phyloP scores from a whole-genome alignment of 2,329 filamentous ascomycete genomes.

The Diaporthe longicolla region DNA sequence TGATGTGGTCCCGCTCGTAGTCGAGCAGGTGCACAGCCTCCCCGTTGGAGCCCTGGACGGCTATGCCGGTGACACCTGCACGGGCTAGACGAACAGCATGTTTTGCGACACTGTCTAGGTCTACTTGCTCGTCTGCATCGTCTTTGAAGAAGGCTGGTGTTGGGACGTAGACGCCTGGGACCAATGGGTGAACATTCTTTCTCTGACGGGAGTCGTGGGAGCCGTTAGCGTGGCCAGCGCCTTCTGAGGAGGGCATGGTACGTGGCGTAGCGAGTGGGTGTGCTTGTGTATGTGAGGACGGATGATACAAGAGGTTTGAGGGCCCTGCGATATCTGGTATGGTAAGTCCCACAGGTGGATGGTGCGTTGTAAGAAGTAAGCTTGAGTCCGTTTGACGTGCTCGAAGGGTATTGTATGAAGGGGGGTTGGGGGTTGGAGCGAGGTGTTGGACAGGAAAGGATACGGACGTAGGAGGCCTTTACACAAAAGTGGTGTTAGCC shows the following conservation, averaged over 20 bases:
- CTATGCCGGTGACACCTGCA: slow-evolving; percentile 72
- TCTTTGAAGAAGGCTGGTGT: slow-evolving; percentile 68
- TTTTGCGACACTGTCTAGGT: slow-evolving; percentile 63
- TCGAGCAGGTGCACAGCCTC: slow-evolving; percentile 76
- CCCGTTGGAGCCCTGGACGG: slow-evolving; percentile 76
- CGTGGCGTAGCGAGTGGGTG: not conserved
- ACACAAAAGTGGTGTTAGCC: not conserved
- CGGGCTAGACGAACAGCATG: slow-evolving; percentile 69
- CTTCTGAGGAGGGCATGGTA: slow-evolving; percentile 23
- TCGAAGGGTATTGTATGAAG: not conserved
- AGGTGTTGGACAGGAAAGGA: not conserved
- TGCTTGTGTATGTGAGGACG: not conserved
- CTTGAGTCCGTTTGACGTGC: not conserved
- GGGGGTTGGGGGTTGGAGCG: not conserved
- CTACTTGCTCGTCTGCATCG: slow-evolving; percentile 63
- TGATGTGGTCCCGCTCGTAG: slow-evolving; percentile 70
- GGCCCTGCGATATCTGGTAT: not conserved
- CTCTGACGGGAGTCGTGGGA: not conserved
- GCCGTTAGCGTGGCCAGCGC: not conserved
- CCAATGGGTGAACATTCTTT: slow-evolving; percentile 7
- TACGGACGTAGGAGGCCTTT: not conserved
- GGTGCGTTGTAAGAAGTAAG: not conserved
- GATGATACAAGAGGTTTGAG: not conserved
- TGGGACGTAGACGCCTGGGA: slow-evolving; percentile 65
- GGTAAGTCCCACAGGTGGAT: too few relatives aligned